Evolutionary conservation across 2,329 filamentous ascomycete species (phyloP).

Genomic region (Didymella pinodella): DNA sequence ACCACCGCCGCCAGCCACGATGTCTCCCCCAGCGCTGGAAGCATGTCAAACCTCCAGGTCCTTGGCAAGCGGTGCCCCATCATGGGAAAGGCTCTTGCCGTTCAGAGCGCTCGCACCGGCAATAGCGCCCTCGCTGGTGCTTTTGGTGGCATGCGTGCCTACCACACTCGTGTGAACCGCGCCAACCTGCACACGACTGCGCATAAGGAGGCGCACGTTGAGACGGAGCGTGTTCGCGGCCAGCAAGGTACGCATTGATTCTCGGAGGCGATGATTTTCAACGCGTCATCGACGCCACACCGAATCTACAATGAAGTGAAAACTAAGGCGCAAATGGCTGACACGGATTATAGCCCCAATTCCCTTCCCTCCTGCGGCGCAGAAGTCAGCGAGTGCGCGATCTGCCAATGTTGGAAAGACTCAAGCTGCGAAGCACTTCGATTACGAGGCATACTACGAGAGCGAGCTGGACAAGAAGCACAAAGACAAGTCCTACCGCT

Average conservation of each 20-base stretch:
- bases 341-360: conserved; percentile 31
- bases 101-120: conserved; percentile 69
- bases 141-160: conserved; percentile 59
- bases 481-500: conserved; percentile 99
- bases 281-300: conserved; percentile 17
- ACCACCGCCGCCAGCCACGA: conserved; percentile 71
- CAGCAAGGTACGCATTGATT: conserved; percentile 53
- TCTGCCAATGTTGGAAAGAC: conserved; percentile 51
- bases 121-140: conserved; percentile 57
- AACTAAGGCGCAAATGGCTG: not conserved
- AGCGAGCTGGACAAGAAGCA: conserved; percentile 96
- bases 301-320: conserved; percentile 8
- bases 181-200: conserved; percentile 84
- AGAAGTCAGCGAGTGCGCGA: conserved; percentile 35
- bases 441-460: conserved; percentile 91
- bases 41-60: conserved; percentile 96
- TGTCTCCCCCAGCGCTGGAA: conserved; percentile 81
- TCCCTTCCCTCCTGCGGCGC: conserved; percentile 41
- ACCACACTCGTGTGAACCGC: conserved; percentile 63
- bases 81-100: conserved; percentile 96
- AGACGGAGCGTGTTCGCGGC: conserved; percentile 55
- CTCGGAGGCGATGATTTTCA: not conserved
- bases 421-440: conserved; percentile 70
- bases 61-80: conserved; percentile 94
- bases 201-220: conserved; percentile 79